A percentile compares a stretch with the other conserved stretches of the same genome.
Evolutionary conservation across 176 grass and related monocot genomes (phyloP).

Genomic region (Aegilops longissima): DNA sequence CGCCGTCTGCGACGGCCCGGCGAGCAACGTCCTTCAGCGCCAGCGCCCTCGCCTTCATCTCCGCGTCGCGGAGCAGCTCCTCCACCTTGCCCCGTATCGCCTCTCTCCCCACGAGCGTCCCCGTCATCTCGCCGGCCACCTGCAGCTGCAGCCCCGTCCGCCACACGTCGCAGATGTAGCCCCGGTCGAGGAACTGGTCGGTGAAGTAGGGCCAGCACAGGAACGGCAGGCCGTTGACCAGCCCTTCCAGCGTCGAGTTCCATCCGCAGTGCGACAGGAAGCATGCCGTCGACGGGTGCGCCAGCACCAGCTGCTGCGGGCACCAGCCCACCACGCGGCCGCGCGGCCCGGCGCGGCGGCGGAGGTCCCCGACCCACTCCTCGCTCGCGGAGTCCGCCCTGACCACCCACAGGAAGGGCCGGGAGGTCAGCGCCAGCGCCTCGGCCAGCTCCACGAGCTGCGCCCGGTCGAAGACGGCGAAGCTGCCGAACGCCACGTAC

Average conservation of each 20-base stretch:
- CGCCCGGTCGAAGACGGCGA: constrained; percentile 35
- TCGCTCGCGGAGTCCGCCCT: constrained; percentile 38
- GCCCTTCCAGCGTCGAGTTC: constrained; percentile 58
- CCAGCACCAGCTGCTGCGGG: constrained; percentile 60
- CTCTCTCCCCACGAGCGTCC: constrained; percentile 33
- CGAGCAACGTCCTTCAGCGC: constrained; percentile 17
- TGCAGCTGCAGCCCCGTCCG: constrained; percentile 41
- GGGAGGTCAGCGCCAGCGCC: constrained; percentile 44
- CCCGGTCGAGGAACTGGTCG: constrained; percentile 55
- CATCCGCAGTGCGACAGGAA: constrained; percentile 66
- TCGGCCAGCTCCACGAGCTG: constrained; percentile 66
- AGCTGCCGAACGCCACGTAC: constrained; percentile 75
- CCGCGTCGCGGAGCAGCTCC: constrained; percentile 23
- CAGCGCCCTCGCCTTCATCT: constrained; percentile 24
- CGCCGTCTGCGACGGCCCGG: background rate
- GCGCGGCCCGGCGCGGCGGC: constrained; percentile 23
- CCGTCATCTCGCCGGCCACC: background rate
- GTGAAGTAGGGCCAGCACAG: constrained; percentile 64
- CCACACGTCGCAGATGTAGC: constrained; percentile 68
- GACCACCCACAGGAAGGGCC: constrained; percentile 63
- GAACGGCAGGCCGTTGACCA: constrained; percentile 39
- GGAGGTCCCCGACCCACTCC: constrained; percentile 11
- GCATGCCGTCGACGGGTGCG: constrained; percentile 22
- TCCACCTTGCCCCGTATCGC: constrained; percentile 41
- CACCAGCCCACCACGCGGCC: constrained; percentile 64